Evolutionary conservation across 1,139 yeast species (phyloP).

Genomic region (Kodamaea sp.): DNA sequence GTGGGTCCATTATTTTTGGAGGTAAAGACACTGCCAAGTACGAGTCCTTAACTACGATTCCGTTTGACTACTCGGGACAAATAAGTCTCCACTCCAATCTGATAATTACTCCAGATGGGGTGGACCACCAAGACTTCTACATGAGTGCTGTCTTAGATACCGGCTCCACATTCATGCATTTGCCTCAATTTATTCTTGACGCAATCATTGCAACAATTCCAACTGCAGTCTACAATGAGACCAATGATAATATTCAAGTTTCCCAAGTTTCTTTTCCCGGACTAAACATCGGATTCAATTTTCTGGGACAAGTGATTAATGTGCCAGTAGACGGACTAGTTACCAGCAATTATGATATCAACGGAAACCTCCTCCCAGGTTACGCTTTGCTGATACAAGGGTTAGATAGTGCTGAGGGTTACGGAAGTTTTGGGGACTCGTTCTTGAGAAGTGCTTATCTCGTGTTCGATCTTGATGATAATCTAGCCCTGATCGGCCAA

Average conservation of each 20-base stretch:
- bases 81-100: no score
- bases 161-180: slow-evolving; percentile 62
- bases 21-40: slow-evolving; percentile 58
- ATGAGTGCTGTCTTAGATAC: slow-evolving; percentile 53
- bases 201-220: slow-evolving; percentile 30
- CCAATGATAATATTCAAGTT: slow-evolving; percentile 1
- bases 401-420: no score
- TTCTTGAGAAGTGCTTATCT: slow-evolving; percentile 33
- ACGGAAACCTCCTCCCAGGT: no score
- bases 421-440: slow-evolving; percentile 33
- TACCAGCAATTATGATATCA: no score
- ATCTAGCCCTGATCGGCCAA: slow-evolving; percentile 27
- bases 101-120: slow-evolving; percentile 9
- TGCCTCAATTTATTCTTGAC: slow-evolving; percentile 45
- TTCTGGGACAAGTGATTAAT: slow-evolving; percentile 4
- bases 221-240: slow-evolving; percentile 1
- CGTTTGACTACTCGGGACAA: no score
- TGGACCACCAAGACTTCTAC: slow-evolving; percentile 2
- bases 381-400: no score
- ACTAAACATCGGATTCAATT: slow-evolving; percentile 3
- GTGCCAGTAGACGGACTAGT: slow-evolving; percentile 8
- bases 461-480: slow-evolving; percentile 30
- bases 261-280: slow-evolving; percentile 3
- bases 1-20: slow-evolving; percentile 58
- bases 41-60: slow-evolving; percentile 18